These are phyloP conservation scores for Monilinia laxa DNA, from an alignment of 2,329 filamentous ascomycete genomes.

Conservation along the genomic window DNA sequence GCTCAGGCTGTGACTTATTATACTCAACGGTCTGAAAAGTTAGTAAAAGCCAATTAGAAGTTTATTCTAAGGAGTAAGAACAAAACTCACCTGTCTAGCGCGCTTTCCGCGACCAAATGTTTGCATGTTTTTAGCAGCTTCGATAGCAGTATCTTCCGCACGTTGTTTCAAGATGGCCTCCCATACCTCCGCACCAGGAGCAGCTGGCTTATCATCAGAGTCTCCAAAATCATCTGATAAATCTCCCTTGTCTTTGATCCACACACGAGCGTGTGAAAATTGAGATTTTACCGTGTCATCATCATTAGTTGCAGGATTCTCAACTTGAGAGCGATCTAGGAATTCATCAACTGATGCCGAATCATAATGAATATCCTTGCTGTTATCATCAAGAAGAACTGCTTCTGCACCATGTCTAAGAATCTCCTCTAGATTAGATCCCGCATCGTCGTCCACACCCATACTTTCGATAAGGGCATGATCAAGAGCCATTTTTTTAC, in stretches of 20 bases:
- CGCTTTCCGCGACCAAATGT: conserved; percentile 84
- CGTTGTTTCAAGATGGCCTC: conserved; percentile 84
- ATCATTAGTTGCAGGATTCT: conserved; percentile 64
- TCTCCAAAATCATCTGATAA: conserved; percentile 64
- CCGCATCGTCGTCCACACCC: conserved; percentile 76
- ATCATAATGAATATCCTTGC: conserved; percentile 79
- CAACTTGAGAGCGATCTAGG: conserved; percentile 80
- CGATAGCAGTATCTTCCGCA: conserved; percentile 72
- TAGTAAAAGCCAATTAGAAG: neutral
- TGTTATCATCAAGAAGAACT: conserved; percentile 74
- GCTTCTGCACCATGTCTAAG: conserved; percentile 84
- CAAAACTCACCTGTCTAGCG: conserved; percentile 36
- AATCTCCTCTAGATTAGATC: conserved; percentile 81
- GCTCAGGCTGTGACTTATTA: conserved; percentile 26
- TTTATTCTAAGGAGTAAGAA: conserved; percentile 7
- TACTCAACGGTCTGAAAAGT: conserved; percentile 29
- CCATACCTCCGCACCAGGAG: conserved; percentile 73
- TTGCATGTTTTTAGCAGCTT: conserved; percentile 66
- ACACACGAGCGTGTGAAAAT: conserved; percentile 88
- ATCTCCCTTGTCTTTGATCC: conserved; percentile 76
- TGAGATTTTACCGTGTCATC: conserved; percentile 69
- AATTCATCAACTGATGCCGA: conserved; percentile 79
- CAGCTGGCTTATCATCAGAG: conserved; percentile 50
- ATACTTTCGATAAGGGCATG: conserved; percentile 92
- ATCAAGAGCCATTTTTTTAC: conserved; percentile 93